Conservation (phyloP, 177 flowering plant genomes). For the Telopea speciosissima region DNA sequence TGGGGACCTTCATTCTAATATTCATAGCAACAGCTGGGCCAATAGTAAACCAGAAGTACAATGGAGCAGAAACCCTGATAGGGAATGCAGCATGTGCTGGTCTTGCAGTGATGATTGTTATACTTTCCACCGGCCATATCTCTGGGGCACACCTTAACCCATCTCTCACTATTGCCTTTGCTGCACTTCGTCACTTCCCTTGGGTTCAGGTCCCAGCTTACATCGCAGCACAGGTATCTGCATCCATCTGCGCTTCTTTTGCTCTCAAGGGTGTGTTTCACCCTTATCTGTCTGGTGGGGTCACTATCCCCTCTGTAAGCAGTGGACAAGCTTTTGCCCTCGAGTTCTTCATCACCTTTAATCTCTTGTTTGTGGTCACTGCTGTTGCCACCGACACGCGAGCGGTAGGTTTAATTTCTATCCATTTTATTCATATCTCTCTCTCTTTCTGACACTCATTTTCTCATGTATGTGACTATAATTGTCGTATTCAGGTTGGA, state of each 20-base stretch:
- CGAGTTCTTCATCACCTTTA: constrained; percentile 77
- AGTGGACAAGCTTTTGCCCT: constrained; percentile 65
- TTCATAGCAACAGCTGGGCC: constrained; percentile 83
- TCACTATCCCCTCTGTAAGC: constrained; percentile 64
- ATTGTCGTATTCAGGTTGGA: constrained; percentile 46
- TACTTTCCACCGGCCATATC: constrained; percentile 81
- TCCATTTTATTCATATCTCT: not conserved
- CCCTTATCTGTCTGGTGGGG: constrained; percentile 76
- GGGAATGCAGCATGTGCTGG: constrained; percentile 86
- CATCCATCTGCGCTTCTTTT: constrained; percentile 74
- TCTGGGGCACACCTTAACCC: constrained; percentile 94
- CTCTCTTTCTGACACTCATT: not conserved
- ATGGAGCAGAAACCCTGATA: constrained; percentile 52
- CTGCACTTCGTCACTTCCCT: constrained; percentile 75
- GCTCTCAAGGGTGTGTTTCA: constrained; percentile 74
- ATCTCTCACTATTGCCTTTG: constrained; percentile 77
- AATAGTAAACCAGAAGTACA: constrained; percentile 78
- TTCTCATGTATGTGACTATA: not conserved
- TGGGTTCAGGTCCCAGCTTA: constrained; percentile 88
- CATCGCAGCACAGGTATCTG: constrained; percentile 72
- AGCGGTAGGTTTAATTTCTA: constrained; percentile 38
- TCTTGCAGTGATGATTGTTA: constrained; percentile 74
- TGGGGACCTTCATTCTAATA: constrained; percentile 84
- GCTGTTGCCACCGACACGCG: constrained; percentile 92
- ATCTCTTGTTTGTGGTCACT: constrained; percentile 78